Percentiles rank a stretch among this genome's conserved stretches.
Evolutionary conservation across 1,284 basidiomycete genomes (phyloP).

Genomic region (Ceratobasidium sp.): DNA sequence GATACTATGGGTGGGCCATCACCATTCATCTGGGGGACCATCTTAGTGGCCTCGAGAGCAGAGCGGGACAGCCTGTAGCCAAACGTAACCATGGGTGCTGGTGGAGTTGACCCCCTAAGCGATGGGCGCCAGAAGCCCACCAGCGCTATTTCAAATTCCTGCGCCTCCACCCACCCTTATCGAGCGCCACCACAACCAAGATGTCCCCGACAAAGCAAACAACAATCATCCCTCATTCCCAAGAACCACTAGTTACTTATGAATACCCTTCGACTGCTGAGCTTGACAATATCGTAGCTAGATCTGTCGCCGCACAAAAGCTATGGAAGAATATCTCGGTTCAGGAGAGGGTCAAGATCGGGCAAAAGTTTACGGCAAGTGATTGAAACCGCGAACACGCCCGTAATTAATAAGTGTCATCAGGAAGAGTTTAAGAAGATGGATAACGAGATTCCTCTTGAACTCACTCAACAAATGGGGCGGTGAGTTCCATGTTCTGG

Average conservation of each 20-base stretch:
- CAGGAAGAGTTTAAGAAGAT: constrained; percentile 79
- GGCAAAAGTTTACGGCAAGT: constrained; percentile 74
- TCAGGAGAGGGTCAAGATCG: constrained; percentile 73
- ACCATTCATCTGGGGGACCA: constrained; percentile 7
- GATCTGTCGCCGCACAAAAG: constrained; percentile 71
- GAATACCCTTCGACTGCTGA: constrained; percentile 63
- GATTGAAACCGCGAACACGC: not conserved
- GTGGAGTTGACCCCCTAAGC: constrained; percentile 8
- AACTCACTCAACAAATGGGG: constrained; percentile 82
- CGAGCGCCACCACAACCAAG: constrained; percentile 7
- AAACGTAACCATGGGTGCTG: constrained; percentile 3
- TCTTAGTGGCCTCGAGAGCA: not conserved
- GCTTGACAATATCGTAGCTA: constrained; percentile 65
- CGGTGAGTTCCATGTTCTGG: constrained; percentile 56
- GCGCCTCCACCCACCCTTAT: not conserved
- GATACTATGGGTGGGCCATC: not conserved
- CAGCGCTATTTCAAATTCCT: not conserved
- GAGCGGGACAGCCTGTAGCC: not conserved
- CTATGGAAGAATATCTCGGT: constrained; percentile 74
- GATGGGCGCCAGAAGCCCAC: constrained; percentile 26
- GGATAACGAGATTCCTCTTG: constrained; percentile 71
- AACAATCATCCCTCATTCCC: constrained; percentile 72
- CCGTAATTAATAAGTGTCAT: not conserved
- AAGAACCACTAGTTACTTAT: constrained; percentile 64
- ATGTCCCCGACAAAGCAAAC: constrained; percentile 57